Evolutionary conservation across 208 protist species (phyloP).

Genomic region (Phytomonas sp.): DNA sequence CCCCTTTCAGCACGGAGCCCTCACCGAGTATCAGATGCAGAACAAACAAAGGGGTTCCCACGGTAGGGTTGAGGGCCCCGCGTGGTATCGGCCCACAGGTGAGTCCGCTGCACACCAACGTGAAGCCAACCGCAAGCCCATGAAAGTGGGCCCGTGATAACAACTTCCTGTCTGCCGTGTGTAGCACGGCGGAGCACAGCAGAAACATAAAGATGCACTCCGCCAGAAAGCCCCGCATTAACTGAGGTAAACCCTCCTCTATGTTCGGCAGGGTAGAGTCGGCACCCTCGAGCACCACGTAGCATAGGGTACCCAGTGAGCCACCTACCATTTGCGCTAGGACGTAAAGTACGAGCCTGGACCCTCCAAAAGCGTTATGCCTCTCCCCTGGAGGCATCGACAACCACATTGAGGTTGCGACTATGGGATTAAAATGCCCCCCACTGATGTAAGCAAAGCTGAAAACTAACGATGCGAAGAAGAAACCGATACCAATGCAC

Average conservation of each 20-base stretch:
- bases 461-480: conserved; percentile 71
- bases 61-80: conserved; percentile 72
- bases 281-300: conserved; percentile 49
- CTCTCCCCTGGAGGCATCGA: conserved; percentile 28
- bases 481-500: conserved; percentile 59
- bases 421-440: conserved; percentile 76
- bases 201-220: conserved; percentile 78
- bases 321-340: conserved; percentile 69
- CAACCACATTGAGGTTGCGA: conserved; percentile 72
- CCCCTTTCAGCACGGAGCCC: conserved; percentile 27
- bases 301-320: conserved; percentile 42
- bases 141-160: conserved; percentile 63
- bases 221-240: conserved; percentile 65
- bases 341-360: conserved; percentile 55
- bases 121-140: conserved; percentile 71
- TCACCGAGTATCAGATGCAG: conserved; percentile 53
- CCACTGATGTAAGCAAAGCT: conserved; percentile 78
- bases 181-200: conserved; percentile 69
- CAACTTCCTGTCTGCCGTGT: conserved; percentile 58
- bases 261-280: conserved; percentile 61
- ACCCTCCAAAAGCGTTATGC: conserved; percentile 39
- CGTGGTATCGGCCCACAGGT: conserved; percentile 51
- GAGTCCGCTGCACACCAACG: conserved; percentile 56
- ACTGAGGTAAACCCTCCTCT: conserved; percentile 42
- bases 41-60: conserved; percentile 54